phyloP scores from a whole-genome alignment of 352 stramenopile genomes.

The Phytophthora idaei region DNA sequence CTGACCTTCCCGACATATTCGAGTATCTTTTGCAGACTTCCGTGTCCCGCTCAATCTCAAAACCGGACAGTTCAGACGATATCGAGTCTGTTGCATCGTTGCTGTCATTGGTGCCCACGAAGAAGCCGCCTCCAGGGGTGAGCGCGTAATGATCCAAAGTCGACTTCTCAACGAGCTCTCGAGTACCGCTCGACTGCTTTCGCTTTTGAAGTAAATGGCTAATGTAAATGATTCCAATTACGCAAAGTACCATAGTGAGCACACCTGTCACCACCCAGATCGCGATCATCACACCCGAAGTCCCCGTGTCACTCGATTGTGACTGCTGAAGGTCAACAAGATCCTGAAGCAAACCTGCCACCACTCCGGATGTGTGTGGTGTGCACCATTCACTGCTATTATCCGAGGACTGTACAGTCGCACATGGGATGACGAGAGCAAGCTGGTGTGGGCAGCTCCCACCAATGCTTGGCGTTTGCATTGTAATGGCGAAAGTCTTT shows the following conservation, averaged over 20 bases:
- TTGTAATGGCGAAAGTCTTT: slow-evolving; percentile 48
- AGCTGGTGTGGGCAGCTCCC: slow-evolving; percentile 31
- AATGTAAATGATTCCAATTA: slow-evolving; percentile 20
- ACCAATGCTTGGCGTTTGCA: slow-evolving; percentile 14
- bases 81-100: slow-evolving; percentile 21
- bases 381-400: slow-evolving; percentile 46
- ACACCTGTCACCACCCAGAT: slow-evolving; percentile 29
- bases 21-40: slow-evolving; percentile 20
- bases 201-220: slow-evolving; percentile 19
- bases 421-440: slow-evolving; percentile 51
- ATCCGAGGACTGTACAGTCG: slow-evolving; percentile 17
- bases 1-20: slow-evolving; percentile 8
- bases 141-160: slow-evolving; percentile 21
- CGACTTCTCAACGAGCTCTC: slow-evolving; percentile 23
- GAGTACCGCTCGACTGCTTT: slow-evolving; percentile 1
- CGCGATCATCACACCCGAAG: slow-evolving; percentile 27
- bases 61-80: slow-evolving; percentile 23
- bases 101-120: slow-evolving; percentile 16
- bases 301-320: slow-evolving; percentile 2
- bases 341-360: slow-evolving; percentile 33
- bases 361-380: slow-evolving; percentile 32
- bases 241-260: slow-evolving; percentile 26
- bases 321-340: slow-evolving; percentile 11
- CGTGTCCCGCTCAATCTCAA: slow-evolving; percentile 27
- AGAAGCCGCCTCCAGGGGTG: slow-evolving; percentile 22